Evolutionary conservation across 179 eudicot genomes (phyloP), one percentile per base, ranked within the genome.

Genomic region (Spinacia oleracea): DNA sequence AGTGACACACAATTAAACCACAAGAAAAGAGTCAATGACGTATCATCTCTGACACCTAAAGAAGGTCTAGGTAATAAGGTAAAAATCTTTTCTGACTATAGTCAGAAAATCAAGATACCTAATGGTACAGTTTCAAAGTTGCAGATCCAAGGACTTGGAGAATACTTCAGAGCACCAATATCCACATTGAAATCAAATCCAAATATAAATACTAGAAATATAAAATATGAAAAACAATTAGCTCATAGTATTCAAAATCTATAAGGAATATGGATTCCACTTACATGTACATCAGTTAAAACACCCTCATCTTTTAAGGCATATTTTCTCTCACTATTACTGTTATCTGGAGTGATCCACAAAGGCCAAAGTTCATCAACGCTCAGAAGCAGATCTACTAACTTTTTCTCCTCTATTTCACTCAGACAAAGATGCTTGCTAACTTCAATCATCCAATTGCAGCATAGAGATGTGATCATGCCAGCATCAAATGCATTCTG

Each of bases 391-490:
- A 85, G 75, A 80, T 96, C 93, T 64, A 96, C 80, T 78, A 94
- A 80, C 72, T 84, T 81, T 80, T 94, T 96, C 86, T 93, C 96
- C 84, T 96, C 97, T 59, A 74, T 70, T 67, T 79, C 86, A 83
- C 84, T 83, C 80, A 70, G 79, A 84, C 90, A 90, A 73, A 90
- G 79, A 84, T 82, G 74, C 60, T 84, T 86, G 79, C 88, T 77
- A 79, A 91, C 84, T 68, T 94, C 94, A 70, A 88, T 88, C 35
- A 89, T 73, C 94, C 93, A 93, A 60, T 78, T 81, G 86, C 90
- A 88, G 87, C 92, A 91, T 60, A 86, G 73, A 64, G 94, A 85
- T 25, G 84, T 71, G 60, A 89, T 59, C 66, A 81, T 72, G 27
- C 86, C 87, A 81, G 81, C 78, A 77, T 85, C 87, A 72, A 87